Evolutionary conservation across 352 stramenopile genomes (phyloP).

Genomic region (Globisporangium sylvaticum): DNA sequence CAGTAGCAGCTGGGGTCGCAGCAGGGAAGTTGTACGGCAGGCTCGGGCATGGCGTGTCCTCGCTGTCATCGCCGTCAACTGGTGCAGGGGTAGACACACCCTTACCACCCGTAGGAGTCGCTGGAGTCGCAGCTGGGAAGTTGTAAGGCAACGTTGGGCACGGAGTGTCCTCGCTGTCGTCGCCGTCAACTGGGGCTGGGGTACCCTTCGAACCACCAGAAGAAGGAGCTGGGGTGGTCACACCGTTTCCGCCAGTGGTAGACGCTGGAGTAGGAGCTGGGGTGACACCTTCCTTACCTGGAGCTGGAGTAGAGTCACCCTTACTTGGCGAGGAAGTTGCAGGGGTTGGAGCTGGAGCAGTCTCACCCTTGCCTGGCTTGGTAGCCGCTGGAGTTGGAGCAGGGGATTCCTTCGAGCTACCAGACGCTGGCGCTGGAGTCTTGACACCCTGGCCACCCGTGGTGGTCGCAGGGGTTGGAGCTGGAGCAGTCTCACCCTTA

Average conservation of each 20-base stretch:
- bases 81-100: too few species aligned
- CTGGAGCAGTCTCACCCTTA: neutral
- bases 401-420: neutral
- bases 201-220: too few species aligned
- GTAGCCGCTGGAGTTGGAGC: neutral
- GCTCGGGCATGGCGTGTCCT: too few species aligned
- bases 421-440: neutral
- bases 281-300: neutral
- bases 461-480: neutral
- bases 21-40: too few species aligned
- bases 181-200: neutral
- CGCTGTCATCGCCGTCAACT: too few species aligned
- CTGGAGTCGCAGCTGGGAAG: conserved; percentile 8
- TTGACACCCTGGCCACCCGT: neutral
- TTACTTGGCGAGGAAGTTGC: neutral
- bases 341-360: neutral
- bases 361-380: neutral
- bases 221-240: neutral
- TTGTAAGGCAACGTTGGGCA: conserved; percentile 5
- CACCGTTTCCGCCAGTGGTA: neutral
- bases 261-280: too few species aligned
- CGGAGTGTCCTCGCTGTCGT: conserved; percentile 2
- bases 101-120: neutral
- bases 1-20: too few species aligned
- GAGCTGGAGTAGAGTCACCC: neutral